Base-by-base conservation (phyloP, 768 basidiomycete species). In the Saitozyma sp. region DNA sequence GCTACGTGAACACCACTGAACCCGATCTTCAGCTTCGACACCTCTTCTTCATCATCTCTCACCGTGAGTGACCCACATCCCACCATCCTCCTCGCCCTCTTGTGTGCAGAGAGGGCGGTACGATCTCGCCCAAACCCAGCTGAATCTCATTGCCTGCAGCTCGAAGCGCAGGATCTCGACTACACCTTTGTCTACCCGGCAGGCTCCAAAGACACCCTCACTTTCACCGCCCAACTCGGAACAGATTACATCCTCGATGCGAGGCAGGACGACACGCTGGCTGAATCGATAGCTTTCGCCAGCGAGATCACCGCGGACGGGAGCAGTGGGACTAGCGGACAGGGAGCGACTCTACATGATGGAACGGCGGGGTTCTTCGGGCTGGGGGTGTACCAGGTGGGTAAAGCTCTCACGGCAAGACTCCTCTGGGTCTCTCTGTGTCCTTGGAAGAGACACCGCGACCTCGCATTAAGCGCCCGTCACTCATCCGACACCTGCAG, bases 351-450 rank as follows among this genome's bases (percentile, higher is more conserved):
- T 16, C 61, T 76, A 16, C 58, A 46, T 29, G 59, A 59, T 52
- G 74, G 74, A 4, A 63, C 69, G 2, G 53, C 63, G 6, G 78
- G 78, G 8, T 73, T 76, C 54, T 77, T 61, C 58, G 78, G 78
- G 13, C 49, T 77, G 29, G 78, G 78, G 0, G 65, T 79, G 10
- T 68, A 76, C 60, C 63, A 69, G 50, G 74, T 76, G 39, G n/a
- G n/a, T n/a, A n/a, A n/a, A n/a, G n/a, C n/a, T n/a, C n/a, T n/a
- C n/a, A n/a, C n/a, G n/a, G n/a, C n/a, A n/a, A n/a, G n/a, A n/a
- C n/a, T n/a, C n/a, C n/a, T n/a, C n/a, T n/a, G n/a, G n/a, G n/a
- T n/a, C n/a, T n/a, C n/a, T n/a, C n/a, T n/a, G n/a, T n/a, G n/a
- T n/a, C n/a, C n/a, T n/a, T n/a, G n/a, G n/a, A n/a, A n/a, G n/a